Conservation (phyloP, 2,329 filamentous ascomycete genomes). For the Venturia pyrina region DNA sequence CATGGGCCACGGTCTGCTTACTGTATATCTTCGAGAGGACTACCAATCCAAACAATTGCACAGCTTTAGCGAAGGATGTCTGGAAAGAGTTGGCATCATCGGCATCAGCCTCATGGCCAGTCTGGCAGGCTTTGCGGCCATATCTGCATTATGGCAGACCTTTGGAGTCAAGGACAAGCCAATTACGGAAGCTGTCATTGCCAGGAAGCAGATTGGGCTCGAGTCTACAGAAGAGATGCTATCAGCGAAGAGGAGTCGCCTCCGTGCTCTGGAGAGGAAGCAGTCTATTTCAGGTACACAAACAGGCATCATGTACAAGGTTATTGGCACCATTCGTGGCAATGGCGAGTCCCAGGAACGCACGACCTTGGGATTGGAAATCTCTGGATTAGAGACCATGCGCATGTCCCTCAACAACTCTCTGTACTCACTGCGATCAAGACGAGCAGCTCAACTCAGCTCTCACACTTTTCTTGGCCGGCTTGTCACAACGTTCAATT, state of each 20-base stretch:
- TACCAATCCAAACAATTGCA: slow-evolving; percentile 25
- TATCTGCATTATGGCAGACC: slow-evolving; percentile 77
- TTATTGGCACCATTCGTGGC: slow-evolving; percentile 61
- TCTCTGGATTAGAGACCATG: slow-evolving; percentile 73
- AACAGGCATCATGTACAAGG: slow-evolving; percentile 59
- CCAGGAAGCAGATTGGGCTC: slow-evolving; percentile 67
- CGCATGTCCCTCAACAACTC: slow-evolving; percentile 58
- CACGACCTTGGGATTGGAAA: slow-evolving; percentile 57
- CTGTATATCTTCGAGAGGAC: slow-evolving; percentile 38
- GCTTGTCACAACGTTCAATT: slow-evolving; percentile 52
- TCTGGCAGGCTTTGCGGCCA: slow-evolving; percentile 81
- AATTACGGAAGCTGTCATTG: slow-evolving; percentile 64
- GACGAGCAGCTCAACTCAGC: slow-evolving; percentile 54
- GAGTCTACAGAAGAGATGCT: slow-evolving; percentile 75
- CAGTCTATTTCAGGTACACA: slow-evolving; percentile 34
- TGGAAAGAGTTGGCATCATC: slow-evolving; percentile 67
- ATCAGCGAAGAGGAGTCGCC: slow-evolving; percentile 59
- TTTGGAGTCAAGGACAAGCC: slow-evolving; percentile 57
- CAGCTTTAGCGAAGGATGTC: slow-evolving; percentile 44
- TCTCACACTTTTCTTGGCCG: slow-evolving; percentile 59
- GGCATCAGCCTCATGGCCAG: slow-evolving; percentile 80
- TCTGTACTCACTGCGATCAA: slow-evolving; percentile 51
- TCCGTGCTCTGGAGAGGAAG: slow-evolving; percentile 61
- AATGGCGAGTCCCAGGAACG: slow-evolving; percentile 45
- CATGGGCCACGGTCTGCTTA: slow-evolving; percentile 54